phyloP scores from a whole-genome alignment of 257 asterid genomes.

The Galeopsis tetrahit region DNA sequence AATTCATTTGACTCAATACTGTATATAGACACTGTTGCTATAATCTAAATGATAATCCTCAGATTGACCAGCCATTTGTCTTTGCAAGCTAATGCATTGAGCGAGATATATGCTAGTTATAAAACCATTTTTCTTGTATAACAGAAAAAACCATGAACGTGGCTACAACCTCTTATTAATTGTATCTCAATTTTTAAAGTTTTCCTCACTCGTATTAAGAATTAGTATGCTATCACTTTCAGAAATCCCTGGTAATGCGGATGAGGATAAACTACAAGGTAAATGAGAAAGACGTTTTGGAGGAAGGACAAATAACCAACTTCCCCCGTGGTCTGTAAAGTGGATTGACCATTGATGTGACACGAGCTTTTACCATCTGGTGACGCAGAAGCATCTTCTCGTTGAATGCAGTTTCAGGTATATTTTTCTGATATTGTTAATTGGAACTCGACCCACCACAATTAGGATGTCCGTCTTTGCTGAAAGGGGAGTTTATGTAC shows the following conservation, averaged over 20 bases:
- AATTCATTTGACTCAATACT: not conserved
- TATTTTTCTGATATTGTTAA: slow-evolving; percentile 30
- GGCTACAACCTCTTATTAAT: not conserved
- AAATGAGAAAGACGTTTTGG: slow-evolving; percentile 73
- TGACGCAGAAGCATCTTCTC: slow-evolving; percentile 33
- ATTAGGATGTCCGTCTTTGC: slow-evolving; percentile 27
- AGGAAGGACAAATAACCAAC: slow-evolving; percentile 91
- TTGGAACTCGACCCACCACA: slow-evolving; percentile 27
- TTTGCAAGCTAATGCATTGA: not conserved
- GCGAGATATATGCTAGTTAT: not conserved
- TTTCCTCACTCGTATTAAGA: too few species aligned
- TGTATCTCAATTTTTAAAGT: not conserved
- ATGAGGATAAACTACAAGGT: slow-evolving; percentile 74
- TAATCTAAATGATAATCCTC: not conserved
- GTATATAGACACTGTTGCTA: not conserved
- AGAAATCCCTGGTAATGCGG: slow-evolving; percentile 97
- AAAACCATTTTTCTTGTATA: not conserved
- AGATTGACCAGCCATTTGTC: not conserved
- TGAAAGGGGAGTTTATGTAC: slow-evolving; percentile 52
- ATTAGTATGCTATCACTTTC: slow-evolving; percentile 32
- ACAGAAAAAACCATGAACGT: not conserved
- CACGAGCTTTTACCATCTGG: slow-evolving; percentile 20
- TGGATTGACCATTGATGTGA: slow-evolving; percentile 13
- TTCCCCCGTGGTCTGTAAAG: slow-evolving; percentile 78
- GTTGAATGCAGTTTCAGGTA: slow-evolving; percentile 39